phyloP scores from a whole-genome alignment of 306 rosid species.

The Leucaena leucocephala region DNA sequence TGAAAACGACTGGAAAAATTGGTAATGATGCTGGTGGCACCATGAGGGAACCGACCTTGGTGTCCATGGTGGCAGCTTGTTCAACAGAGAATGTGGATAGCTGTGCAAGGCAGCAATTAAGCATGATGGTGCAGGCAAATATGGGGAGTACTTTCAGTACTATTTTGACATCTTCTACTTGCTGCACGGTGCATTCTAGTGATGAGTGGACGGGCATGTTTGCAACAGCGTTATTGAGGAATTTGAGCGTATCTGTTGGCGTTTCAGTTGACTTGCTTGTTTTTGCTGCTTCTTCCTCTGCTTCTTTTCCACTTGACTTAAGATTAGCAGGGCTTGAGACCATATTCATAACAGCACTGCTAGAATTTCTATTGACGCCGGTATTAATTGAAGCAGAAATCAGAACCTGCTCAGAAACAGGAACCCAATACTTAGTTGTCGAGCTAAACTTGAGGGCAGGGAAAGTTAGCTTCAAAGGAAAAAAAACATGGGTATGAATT shows the following conservation, averaged over 20 bases:
- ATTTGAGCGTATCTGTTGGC: constrained; percentile 55
- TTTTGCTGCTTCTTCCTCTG: constrained; percentile 34
- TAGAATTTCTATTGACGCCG: constrained; percentile 50
- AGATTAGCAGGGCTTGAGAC: constrained; percentile 59
- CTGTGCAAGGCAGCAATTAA: constrained; percentile 91
- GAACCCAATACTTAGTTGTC: neutral
- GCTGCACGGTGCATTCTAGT: constrained; percentile 62
- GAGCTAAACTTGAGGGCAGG: neutral
- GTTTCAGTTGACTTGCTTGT: constrained; percentile 30
- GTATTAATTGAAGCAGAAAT: constrained; percentile 56
- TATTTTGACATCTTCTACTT: constrained; percentile 83
- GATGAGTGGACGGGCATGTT: constrained; percentile 45
- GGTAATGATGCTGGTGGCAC: constrained; percentile 96
- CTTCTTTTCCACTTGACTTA: constrained; percentile 26
- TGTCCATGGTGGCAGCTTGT: constrained; percentile 93
- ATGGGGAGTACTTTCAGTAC: constrained; percentile 76
- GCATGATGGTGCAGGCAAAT: constrained; percentile 84
- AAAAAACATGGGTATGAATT: neutral
- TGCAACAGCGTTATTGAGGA: constrained; percentile 64
- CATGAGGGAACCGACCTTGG: constrained; percentile 69
- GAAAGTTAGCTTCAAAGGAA: neutral
- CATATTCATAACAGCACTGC: constrained; percentile 69
- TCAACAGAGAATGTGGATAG: constrained; percentile 91
- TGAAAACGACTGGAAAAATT: constrained; percentile 78
- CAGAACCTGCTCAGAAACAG: constrained; percentile 58